Conservation (phyloP, 208 protist genomes). For the Wallacemonas collosoma region DNA sequence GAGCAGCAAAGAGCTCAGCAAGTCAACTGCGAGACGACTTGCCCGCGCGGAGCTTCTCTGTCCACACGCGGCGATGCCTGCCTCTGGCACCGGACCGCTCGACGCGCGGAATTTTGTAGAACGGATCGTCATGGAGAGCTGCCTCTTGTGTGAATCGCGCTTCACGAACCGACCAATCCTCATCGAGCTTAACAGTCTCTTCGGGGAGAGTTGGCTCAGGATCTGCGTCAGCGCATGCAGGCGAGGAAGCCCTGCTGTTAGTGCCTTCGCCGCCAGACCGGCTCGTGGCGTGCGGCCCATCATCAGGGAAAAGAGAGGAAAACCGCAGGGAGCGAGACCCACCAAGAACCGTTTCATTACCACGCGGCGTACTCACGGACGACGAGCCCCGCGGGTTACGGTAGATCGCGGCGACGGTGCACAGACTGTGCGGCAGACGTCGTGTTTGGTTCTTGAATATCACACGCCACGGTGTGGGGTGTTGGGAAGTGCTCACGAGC, state of each 20-base stretch:
- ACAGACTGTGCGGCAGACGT: not conserved
- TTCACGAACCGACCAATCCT: not conserved
- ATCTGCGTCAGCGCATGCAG: no score
- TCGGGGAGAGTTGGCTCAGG: not conserved
- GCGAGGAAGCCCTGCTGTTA: no score
- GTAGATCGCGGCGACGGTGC: constrained; percentile 9
- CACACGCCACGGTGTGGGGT: constrained; percentile 34
- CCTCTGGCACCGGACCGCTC: constrained; percentile 1
- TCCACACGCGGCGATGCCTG: constrained; percentile 11
- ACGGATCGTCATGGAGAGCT: constrained; percentile 14
- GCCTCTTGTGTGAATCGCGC: not conserved
- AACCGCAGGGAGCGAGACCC: not conserved
- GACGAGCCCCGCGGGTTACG: not conserved
- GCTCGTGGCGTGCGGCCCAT: not conserved
- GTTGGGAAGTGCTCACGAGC: constrained; percentile 26
- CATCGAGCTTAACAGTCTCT: not conserved
- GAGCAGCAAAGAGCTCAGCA: not conserved
- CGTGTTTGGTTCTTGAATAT: constrained; percentile 14
- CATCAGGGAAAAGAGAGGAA: not conserved
- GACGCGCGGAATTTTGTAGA: constrained; percentile 19
- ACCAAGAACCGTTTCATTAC: not conserved
- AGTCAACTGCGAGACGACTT: not conserved
- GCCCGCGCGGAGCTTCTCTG: not conserved
- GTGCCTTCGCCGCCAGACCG: no score
- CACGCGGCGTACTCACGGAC: not conserved